A percentile compares a stretch with the other conserved stretches of the same genome.
Evolutionary conservation across 139 green algal genomes (phyloP).

Genomic region (Mesotaenium endlicherianum): DNA sequence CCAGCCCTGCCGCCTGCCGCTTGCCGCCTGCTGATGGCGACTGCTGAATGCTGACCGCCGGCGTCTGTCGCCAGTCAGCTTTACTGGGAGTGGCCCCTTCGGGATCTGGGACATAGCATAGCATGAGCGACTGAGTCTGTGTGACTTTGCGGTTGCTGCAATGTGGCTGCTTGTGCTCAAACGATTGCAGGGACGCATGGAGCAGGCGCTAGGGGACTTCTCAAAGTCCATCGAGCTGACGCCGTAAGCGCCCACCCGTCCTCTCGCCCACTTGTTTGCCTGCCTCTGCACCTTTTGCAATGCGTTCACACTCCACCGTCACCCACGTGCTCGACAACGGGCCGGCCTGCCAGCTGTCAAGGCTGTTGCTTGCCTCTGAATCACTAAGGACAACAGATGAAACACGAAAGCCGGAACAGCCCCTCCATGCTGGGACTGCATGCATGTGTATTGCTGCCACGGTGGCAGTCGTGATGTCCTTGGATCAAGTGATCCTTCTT

Average conservation of each 20-base stretch:
- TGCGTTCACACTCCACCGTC: background rate
- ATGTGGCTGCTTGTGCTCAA: too few species aligned
- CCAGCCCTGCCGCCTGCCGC: too few species aligned
- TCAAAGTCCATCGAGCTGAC: slow-evolving; percentile 43
- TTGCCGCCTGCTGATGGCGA: too few species aligned
- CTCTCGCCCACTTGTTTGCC: background rate
- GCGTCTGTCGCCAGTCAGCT: too few species aligned
- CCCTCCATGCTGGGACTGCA: background rate
- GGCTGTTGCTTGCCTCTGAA: too few species aligned
- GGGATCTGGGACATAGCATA: too few species aligned
- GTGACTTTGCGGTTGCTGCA: too few species aligned
- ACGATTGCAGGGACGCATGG: slow-evolving; percentile 25
- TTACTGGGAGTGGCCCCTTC: too few species aligned
- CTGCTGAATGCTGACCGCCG: too few species aligned
- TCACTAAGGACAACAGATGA: background rate
- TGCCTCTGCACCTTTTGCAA: background rate
- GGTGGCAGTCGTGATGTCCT: too few species aligned
- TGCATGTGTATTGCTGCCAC: background rate
- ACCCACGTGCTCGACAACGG: background rate
- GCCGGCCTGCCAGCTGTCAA: background rate
- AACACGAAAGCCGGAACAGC: background rate
- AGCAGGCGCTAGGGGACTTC: slow-evolving; percentile 53
- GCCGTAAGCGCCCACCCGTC: slow-evolving; percentile 17
- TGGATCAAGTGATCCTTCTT: too few species aligned
- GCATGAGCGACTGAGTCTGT: too few species aligned